phyloP scores from a whole-genome alignment of 2,329 filamentous ascomycete species.

The Coniochaeta prunicola region DNA sequence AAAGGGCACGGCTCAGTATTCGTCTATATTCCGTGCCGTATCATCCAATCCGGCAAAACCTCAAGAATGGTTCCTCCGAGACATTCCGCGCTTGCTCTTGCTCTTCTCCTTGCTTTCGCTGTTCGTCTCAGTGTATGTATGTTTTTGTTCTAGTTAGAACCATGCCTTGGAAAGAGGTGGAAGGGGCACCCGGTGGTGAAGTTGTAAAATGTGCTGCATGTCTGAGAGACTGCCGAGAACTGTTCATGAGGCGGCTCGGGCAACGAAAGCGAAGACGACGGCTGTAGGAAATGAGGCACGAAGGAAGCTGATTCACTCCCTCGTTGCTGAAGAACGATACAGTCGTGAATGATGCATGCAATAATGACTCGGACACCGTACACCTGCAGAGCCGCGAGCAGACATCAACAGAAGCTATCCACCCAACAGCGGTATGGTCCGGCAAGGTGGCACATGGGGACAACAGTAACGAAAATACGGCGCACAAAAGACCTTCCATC shows the following conservation, averaged over 20 bases:
- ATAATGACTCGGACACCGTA: conserved; percentile 1
- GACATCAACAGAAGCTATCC: background rate
- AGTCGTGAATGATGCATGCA: background rate
- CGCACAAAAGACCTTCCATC: background rate
- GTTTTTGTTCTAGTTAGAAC: background rate
- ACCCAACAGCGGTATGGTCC: background rate
- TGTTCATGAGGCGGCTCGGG: background rate
- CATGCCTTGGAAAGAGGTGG: background rate
- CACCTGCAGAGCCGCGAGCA: background rate
- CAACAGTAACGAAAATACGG: background rate
- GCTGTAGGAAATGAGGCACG: background rate
- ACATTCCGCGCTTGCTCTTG: too few species aligned
- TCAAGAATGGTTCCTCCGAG: too few species aligned
- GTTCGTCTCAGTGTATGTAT: background rate
- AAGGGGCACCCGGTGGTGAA: background rate
- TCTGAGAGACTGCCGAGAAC: background rate
- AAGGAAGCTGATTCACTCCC: background rate
- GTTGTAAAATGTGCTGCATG: background rate
- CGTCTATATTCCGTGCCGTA: too few species aligned
- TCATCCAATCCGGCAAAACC: too few species aligned
- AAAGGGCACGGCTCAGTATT: too few species aligned
- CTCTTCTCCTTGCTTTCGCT: background rate
- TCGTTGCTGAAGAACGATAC: background rate
- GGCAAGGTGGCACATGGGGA: background rate
- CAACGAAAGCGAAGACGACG: background rate